phyloP scores from a whole-genome alignment of 2,329 filamentous ascomycete species.

The Colletotrichum australisinense region DNA sequence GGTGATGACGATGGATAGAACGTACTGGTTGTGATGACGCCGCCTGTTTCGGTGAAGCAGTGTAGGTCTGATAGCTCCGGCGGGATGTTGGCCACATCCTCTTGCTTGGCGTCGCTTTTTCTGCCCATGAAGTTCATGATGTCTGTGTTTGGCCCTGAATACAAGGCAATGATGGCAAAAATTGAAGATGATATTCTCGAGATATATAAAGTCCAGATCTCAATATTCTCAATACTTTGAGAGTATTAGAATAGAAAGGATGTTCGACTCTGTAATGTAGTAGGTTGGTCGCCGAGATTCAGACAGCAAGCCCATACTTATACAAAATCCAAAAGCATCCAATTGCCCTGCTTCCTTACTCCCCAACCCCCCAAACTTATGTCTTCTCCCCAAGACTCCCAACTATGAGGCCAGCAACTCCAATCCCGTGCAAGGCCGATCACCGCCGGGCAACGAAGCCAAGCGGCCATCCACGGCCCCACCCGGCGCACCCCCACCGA shows the following conservation, averaged over 20 bases:
- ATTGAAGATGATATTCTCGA: not conserved
- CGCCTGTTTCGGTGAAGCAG: constrained; percentile 71
- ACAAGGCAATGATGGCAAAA: too few species aligned
- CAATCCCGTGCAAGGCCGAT: constrained; percentile 3
- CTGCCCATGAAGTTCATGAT: constrained; percentile 22
- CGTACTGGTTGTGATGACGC: constrained; percentile 67
- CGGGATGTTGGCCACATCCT: constrained; percentile 50
- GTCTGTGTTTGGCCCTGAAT: not conserved
- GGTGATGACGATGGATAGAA: too few species aligned
- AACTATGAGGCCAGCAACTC: constrained; percentile 19
- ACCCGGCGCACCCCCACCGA: constrained; percentile 8
- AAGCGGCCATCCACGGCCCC: constrained; percentile 9
- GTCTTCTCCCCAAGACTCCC: not conserved
- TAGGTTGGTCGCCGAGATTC: not conserved
- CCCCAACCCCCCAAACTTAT: not conserved
- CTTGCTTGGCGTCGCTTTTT: constrained; percentile 32
- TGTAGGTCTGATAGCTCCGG: constrained; percentile 59
- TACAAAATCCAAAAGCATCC: not conserved
- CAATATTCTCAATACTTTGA: too few species aligned
- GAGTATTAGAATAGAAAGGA: too few species aligned
- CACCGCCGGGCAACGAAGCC: constrained; percentile 1
- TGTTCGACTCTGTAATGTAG: not conserved
- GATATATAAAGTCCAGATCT: not conserved
- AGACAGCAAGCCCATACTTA: not conserved
- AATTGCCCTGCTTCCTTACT: fast-evolving